Percentiles rank a stretch among this genome's conserved stretches.
phyloP scores from a whole-genome alignment of 2,329 filamentous ascomycete species.

The Ophiosphaerella herpotricha region DNA sequence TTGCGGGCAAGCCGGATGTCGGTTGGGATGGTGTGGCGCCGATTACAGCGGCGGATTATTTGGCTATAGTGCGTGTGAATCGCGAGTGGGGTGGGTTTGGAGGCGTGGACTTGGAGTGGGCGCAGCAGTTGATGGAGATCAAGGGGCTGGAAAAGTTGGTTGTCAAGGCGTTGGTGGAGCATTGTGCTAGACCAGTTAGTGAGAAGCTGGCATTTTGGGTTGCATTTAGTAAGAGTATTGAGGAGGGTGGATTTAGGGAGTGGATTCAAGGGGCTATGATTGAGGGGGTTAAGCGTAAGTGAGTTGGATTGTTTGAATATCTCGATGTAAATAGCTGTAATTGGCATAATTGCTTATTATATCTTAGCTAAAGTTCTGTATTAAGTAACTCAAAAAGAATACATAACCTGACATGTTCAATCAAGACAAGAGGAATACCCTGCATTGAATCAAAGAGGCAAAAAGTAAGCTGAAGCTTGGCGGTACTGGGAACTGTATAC shows the following conservation, averaged over 20 bases:
- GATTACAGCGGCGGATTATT: slow-evolving; percentile 27
- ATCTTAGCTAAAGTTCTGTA: too few species aligned
- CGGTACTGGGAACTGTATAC: slow-evolving; percentile 40
- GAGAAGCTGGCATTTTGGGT: slow-evolving; percentile 63
- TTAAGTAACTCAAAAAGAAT: too few species aligned
- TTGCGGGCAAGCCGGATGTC: slow-evolving; percentile 57
- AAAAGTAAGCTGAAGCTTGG: slow-evolving; percentile 29
- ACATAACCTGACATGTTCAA: too few species aligned
- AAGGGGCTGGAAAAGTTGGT: slow-evolving; percentile 56
- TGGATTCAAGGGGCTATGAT: slow-evolving; percentile 53
- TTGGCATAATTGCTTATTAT: too few species aligned
- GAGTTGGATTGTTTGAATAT: too few species aligned
- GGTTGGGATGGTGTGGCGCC: slow-evolving; percentile 55
- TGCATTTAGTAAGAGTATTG: slow-evolving; percentile 64
- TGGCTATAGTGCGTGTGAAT: slow-evolving; percentile 30
- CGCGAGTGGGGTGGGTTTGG: slow-evolving; percentile 31
- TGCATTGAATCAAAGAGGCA: slow-evolving; percentile 2
- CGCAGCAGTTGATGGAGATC: slow-evolving; percentile 59
- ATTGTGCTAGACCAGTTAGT: slow-evolving; percentile 58
- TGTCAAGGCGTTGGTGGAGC: slow-evolving; percentile 59
- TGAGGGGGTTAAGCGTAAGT: background rate
- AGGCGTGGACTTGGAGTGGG: slow-evolving; percentile 58
- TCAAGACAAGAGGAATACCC: too few species aligned
- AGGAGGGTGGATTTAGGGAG: slow-evolving; percentile 57
- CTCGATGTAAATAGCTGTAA: too few species aligned